Percentiles rank a stretch among this genome's conserved stretches.
These are phyloP conservation scores for Malus sieversii DNA, from an alignment of 306 rosid genomes.

Conservation along the genomic window DNA sequence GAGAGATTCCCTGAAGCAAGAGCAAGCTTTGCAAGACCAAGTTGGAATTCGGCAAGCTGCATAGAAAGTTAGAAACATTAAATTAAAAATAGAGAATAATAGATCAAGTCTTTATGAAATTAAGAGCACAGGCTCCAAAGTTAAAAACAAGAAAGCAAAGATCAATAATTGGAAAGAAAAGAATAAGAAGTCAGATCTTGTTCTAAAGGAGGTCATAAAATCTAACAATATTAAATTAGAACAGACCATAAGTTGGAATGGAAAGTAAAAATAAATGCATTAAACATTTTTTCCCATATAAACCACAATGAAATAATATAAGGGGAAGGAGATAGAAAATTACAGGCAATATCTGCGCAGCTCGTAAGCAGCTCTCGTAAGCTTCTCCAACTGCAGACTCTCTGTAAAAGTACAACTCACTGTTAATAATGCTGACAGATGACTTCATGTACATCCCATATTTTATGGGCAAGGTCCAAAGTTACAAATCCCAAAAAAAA, in stretches of 20 bases:
- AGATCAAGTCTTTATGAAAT: neutral
- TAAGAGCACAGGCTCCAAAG: neutral
- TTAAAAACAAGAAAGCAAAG: neutral
- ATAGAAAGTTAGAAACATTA: conserved; percentile 2
- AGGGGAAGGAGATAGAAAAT: conserved; percentile 13
- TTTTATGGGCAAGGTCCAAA: neutral
- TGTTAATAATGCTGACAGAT: conserved; percentile 14
- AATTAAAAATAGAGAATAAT: neutral
- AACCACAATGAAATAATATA: neutral
- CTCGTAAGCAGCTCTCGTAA: conserved; percentile 81
- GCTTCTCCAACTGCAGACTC: conserved; percentile 68
- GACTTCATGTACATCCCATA: neutral
- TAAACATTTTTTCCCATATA: neutral
- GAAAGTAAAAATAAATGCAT: neutral
- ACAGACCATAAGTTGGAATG: neutral
- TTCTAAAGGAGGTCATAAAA: neutral
- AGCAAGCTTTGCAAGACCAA: conserved; percentile 90
- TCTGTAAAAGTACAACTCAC: conserved; percentile 20
- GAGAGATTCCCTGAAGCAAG: conserved; percentile 68
- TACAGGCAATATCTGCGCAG: conserved; percentile 86
- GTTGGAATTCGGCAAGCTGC: conserved; percentile 91
- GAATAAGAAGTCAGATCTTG: neutral
- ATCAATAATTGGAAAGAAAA: neutral
- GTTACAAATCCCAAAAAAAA: neutral
- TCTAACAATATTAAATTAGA: neutral